These are phyloP conservation scores for Neobulgaria alba DNA, from an alignment of 2,329 filamentous ascomycete species.

Conservation along the genomic window DNA sequence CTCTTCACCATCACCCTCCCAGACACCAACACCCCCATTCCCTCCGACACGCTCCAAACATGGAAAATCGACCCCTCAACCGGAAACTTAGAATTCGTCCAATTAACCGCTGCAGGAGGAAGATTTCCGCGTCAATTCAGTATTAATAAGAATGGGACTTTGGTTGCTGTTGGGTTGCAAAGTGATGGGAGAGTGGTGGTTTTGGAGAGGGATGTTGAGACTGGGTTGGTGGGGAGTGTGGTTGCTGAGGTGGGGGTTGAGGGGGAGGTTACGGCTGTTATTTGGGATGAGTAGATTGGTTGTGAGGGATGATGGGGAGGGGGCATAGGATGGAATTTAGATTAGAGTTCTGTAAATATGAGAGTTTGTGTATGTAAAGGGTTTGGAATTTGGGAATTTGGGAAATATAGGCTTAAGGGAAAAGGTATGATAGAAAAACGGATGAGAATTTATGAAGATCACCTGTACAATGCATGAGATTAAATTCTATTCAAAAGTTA, in stretches of 20 bases:
- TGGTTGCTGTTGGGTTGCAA: slow-evolving; percentile 39
- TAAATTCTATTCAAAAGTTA: too few relatives aligned
- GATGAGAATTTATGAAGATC: too few relatives aligned
- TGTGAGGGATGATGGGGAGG: background rate
- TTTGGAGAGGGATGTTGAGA: slow-evolving; percentile 32
- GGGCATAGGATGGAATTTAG: background rate
- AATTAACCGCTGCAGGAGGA: slow-evolving; percentile 38
- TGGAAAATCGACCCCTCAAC: slow-evolving; percentile 45
- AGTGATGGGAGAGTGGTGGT: slow-evolving; percentile 34
- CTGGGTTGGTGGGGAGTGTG: slow-evolving; percentile 32
- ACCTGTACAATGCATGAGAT: too few relatives aligned
- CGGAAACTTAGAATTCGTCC: slow-evolving; percentile 34
- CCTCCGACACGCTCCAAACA: slow-evolving; percentile 56
- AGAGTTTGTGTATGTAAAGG: too few relatives aligned
- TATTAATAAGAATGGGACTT: slow-evolving; percentile 36
- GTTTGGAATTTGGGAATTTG: too few relatives aligned
- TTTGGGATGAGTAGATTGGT: slow-evolving; percentile 23
- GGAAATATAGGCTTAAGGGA: too few relatives aligned
- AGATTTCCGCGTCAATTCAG: slow-evolving; percentile 38
- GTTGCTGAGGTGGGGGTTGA: slow-evolving; percentile 18
- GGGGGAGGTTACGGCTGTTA: slow-evolving; percentile 23
- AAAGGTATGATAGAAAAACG: too few relatives aligned
- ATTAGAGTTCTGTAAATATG: too few relatives aligned
- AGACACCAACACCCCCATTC: slow-evolving; percentile 35
- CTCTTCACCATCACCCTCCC: slow-evolving; percentile 42